phyloP scores from a whole-genome alignment of 2,329 filamentous ascomycete species.

The Xylaria hypoxylon region DNA sequence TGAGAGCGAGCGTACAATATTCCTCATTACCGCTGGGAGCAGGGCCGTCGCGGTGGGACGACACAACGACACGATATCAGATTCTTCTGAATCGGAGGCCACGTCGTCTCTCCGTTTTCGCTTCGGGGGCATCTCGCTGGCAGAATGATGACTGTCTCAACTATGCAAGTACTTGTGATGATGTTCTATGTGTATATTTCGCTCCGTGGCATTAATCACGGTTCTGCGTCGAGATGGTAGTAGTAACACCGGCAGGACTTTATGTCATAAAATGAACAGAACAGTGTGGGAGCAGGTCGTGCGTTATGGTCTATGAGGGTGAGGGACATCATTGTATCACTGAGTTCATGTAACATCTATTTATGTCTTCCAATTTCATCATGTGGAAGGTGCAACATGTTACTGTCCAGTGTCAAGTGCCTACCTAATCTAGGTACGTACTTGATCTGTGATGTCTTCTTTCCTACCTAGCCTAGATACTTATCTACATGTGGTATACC shows the following conservation, averaged over 20 bases:
- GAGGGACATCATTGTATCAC: no score
- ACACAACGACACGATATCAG: constrained; percentile 31
- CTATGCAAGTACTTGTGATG: neutral
- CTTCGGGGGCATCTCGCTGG: constrained; percentile 33
- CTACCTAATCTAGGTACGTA: neutral
- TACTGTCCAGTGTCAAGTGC: neutral
- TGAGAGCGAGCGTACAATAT: constrained; percentile 44
- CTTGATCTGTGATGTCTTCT: no score
- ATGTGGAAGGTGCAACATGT: constrained; percentile 11
- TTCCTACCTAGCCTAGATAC: no score
- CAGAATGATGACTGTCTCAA: neutral
- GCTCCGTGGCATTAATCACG: neutral
- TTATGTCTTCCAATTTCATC: neutral
- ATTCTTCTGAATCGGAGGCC: constrained; percentile 24
- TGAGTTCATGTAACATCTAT: neutral
- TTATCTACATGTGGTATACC: neutral
- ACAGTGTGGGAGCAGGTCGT: neutral
- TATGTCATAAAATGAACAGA: neutral
- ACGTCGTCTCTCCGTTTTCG: constrained; percentile 11
- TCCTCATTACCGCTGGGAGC: constrained; percentile 42
- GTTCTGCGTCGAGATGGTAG: neutral
- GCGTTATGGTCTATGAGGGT: neutral
- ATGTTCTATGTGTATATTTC: neutral
- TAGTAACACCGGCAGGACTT: neutral
- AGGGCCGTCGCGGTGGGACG: constrained; percentile 20